Conservation (phyloP, 257 asterid species). For the Solanum bukasovii region DNA sequence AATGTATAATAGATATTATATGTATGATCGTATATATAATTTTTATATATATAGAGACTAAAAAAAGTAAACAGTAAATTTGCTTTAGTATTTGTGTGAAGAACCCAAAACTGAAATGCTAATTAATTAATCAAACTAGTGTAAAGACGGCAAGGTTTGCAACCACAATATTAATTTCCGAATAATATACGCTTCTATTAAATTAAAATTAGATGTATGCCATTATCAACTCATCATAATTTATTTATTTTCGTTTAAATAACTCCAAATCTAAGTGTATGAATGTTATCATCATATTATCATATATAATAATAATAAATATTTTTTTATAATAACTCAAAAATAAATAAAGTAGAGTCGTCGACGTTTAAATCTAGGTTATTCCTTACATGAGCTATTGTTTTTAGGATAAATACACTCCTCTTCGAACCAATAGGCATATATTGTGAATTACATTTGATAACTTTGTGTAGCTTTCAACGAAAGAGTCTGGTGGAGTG, state of each 20-base stretch:
- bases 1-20: too few relatives aligned
- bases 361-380: not conserved
- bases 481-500: not conserved
- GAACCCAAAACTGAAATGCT: not conserved
- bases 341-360: not conserved
- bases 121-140: not conserved
- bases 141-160: not conserved
- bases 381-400: not conserved
- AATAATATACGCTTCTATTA: not conserved
- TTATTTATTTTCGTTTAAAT: too few relatives aligned
- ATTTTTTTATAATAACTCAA: not conserved
- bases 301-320: not conserved
- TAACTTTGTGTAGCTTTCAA: not conserved
- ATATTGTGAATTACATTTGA: not conserved
- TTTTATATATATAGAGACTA: too few relatives aligned
- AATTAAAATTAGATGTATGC: not conserved
- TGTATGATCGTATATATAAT: too few relatives aligned
- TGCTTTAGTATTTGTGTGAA: too few relatives aligned
- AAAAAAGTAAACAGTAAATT: too few relatives aligned
- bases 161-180: not conserved
- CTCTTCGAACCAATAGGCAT: not conserved
- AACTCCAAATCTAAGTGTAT: too few relatives aligned
- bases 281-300: too few relatives aligned
- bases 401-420: not conserved
- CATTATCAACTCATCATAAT: not conserved